Evolutionary conservation across 805 yeast genomes (phyloP), one percentile per base, ranked within the genome.

Genomic region (Kregervanrija fluxuum): DNA sequence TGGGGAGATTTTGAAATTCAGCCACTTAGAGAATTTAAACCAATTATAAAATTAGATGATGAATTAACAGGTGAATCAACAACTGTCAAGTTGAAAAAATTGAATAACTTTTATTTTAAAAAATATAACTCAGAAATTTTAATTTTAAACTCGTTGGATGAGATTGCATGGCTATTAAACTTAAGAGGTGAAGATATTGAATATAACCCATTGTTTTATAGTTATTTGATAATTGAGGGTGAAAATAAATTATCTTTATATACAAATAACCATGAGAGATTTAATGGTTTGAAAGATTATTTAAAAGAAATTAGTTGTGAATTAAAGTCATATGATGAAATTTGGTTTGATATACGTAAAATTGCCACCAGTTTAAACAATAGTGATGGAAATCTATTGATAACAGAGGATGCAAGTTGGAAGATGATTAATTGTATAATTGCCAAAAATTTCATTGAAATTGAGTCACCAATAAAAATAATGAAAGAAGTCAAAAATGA

Each of bases 151-250:
- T 70, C 78, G 4, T 65, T 90, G 42, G 97, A 91, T 66, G 96
- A 90, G 53, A 78, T 89, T 49, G 93, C 95, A 8, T 90, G 96
- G 96, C 65, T 89, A 37, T 74, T 89, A 58, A 91, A 91, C 58
- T 66, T 91, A 45, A 77, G 99, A 51, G 70, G 71, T 35, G 51
- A 60, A 41, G 82, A 77, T 56, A 77, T 77, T 46, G 74, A 72
- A 40, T 77, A 54, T 59, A 76, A 75, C 52, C 81, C 82, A 3
- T 70, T 77, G 13, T 77, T 77, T 51, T 76, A 65, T 61, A 60
- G 73, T 45, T 76, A 76, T 49, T 55, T 73, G 39, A 61, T 82
- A 10, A 68, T 82, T 30, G 65, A 74, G 13, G 66, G 57, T 11
- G 65, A 57, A 30, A 34, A 44, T 22, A 55, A 61, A 11, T 60